Base-by-base conservation (phyloP, 164 flowering plant species). In the Aristolochia contorta region DNA sequence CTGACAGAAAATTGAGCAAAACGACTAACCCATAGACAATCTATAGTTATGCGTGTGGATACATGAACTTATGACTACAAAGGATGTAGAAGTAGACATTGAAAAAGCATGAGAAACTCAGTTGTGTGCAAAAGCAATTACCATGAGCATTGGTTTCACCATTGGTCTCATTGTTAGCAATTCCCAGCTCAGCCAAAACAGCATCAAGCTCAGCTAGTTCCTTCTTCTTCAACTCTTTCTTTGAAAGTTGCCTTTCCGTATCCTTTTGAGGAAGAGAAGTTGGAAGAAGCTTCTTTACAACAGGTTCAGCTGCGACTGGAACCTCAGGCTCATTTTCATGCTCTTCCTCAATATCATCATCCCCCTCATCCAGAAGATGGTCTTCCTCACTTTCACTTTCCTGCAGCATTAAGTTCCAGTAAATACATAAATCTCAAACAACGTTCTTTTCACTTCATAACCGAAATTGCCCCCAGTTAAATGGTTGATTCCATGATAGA, bases 341-440 rank as follows among this genome's bases (percentile, higher is more conserved):
- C 41, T 78, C 74, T 60, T 88, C 89, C 56, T 88, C 96, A 2
- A 71, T 71, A 48, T 87, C 87, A 70, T 88, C 90, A 74, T 86
- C 90, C 25, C 70, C 91, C 65, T 78, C 87, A 70, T 84, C 85
- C 37, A 62, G 56, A 55, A 80, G 71, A 55, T 69, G 73, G 41
- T 84, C 92, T n/a, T 83, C 96, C 54, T 89, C 96, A 67, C 91
- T 91, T 59, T 91, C 96, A 69, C 82, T 86, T 58, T 86, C 96
- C 96, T 91, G 82, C 13, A 57, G 56, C 18, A 13, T n/a, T 30
- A 32, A 16, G 2, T 4, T 18, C 32, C 43, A 53, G 27, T 58
- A n/a, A 43, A 57, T 43, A 18, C 21, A 1, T 13, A 55, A 12
- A 33, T 8, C 19, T 33, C 51, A 47, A 52, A 22, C 16, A 37